Percentiles rank a stretch among this genome's conserved stretches.
phyloP scores from a whole-genome alignment of 805 yeast genomes.

The Candida golubevii region DNA sequence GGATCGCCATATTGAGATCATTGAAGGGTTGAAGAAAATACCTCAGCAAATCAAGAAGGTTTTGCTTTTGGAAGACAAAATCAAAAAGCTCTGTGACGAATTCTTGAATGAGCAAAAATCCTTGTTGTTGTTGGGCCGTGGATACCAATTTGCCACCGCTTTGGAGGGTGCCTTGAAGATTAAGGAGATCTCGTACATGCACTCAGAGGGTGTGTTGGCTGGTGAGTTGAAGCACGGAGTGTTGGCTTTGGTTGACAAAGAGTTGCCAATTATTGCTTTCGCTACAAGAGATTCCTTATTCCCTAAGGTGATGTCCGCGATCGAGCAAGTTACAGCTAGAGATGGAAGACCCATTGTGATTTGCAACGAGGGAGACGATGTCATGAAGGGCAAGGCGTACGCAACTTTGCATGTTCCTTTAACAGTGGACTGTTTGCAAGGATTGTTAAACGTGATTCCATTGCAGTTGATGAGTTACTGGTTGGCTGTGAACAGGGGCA shows the following conservation, averaged over 20 bases:
- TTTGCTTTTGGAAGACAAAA: constrained; percentile 64
- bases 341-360: constrained; percentile 94
- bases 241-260: constrained; percentile 90
- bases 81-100: constrained; percentile 69
- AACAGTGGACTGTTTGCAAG: constrained; percentile 97
- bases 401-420: constrained; percentile 86
- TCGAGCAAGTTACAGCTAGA: constrained; percentile 95
- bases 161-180: constrained; percentile 97
- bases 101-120: constrained; percentile 80
- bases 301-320: constrained; percentile 93
- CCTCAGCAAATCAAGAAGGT: constrained; percentile 84
- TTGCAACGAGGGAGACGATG: constrained; percentile 76
- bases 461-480: constrained; percentile 94
- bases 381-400: constrained; percentile 53
- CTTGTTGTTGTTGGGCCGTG: constrained; percentile 89
- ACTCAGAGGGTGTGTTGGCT: constrained; percentile 97
- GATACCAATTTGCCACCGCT: constrained; percentile 95
- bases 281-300: constrained; percentile 95
- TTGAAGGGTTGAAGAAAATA: constrained; percentile 76
- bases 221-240: constrained; percentile 99
- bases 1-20: constrained; percentile 77
- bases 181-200: constrained; percentile 98
- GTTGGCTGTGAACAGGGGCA: constrained; percentile 92
- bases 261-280: constrained; percentile 89
- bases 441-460: constrained; percentile 89